Percentiles rank a stretch among this genome's conserved stretches.
These are phyloP conservation scores for Omphalotus olearius DNA, from an alignment of 1,284 basidiomycete species.

Conservation along the genomic window DNA sequence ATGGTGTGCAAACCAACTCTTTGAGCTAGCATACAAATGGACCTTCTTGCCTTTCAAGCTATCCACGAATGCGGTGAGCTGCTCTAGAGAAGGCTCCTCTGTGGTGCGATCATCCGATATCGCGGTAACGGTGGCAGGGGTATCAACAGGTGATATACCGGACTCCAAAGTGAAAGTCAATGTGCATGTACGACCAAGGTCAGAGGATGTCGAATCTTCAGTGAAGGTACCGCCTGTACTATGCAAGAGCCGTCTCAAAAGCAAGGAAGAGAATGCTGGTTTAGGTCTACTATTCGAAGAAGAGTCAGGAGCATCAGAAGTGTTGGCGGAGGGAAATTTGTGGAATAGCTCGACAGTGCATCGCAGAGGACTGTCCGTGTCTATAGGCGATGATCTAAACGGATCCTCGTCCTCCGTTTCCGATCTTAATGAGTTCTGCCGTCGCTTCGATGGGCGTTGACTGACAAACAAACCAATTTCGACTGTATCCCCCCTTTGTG, in stretches of 20 bases:
- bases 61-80: conserved; percentile 77
- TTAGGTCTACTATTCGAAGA: conserved; percentile 29
- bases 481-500: conserved; percentile 74
- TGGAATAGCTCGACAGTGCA: conserved; percentile 36
- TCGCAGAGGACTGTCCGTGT: conserved; percentile 24
- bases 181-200: conserved; percentile 49
- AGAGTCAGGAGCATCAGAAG: conserved; percentile 21
- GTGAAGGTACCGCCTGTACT: conserved; percentile 63
- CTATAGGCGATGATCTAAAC: conserved; percentile 5
- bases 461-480: conserved; percentile 82
- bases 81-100: conserved; percentile 72
- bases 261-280: conserved; percentile 57
- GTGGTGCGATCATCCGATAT: conserved; percentile 31
- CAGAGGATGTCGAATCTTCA: conserved; percentile 35
- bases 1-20: conserved; percentile 85
- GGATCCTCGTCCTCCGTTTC: conserved; percentile 16
- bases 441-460: conserved; percentile 21
- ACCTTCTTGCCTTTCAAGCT: conserved; percentile 79
- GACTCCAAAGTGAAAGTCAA: conserved; percentile 52
- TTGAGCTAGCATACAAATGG: conserved; percentile 75
- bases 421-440: conserved; percentile 15
- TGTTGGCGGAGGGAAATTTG: conserved; percentile 22
- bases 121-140: conserved; percentile 38
- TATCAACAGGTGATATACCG: conserved; percentile 37
- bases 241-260: conserved; percentile 63